A percentile compares a stretch with the other conserved stretches of the same genome.
Conservation (phyloP, 1,284 basidiomycete genomes). For the Boletus semigastroideus region DNA sequence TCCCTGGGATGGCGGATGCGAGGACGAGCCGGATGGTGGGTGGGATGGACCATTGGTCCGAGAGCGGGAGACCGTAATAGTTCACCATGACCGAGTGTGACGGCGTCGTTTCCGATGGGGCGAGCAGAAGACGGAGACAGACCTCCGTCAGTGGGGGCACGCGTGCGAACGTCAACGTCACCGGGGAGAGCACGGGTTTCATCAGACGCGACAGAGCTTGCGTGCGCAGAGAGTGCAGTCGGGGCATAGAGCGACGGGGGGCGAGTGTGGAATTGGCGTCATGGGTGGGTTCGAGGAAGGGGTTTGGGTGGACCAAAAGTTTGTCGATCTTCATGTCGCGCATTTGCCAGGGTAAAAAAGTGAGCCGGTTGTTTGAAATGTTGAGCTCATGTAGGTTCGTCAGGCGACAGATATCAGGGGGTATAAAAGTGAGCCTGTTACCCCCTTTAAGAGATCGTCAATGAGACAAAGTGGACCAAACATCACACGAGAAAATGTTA, state of each 20-base stretch:
- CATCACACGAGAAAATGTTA: not conserved
- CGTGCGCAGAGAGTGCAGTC: slow-evolving; percentile 18
- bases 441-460: slow-evolving; percentile 14
- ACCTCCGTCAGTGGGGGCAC: slow-evolving; percentile 52
- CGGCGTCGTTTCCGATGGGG: slow-evolving; percentile 19
- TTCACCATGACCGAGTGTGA: slow-evolving; percentile 33
- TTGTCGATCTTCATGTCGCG: slow-evolving; percentile 47
- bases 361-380: slow-evolving; percentile 57
- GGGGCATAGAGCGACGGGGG: slow-evolving; percentile 21
- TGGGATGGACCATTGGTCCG: slow-evolving; percentile 32
- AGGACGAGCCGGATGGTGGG: slow-evolving; percentile 32
- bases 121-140: slow-evolving; percentile 48
- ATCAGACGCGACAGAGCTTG: slow-evolving; percentile 15
- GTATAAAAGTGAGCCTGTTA: slow-evolving; percentile 57
- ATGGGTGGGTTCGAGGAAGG: slow-evolving; percentile 42
- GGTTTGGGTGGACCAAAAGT: slow-evolving; percentile 55
- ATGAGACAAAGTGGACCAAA: slow-evolving; percentile 4
- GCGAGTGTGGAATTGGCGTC: slow-evolving; percentile 5
- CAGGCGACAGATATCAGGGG: slow-evolving; percentile 61
- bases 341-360: slow-evolving; percentile 67
- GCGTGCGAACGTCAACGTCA: slow-evolving; percentile 22
- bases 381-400: slow-evolving; percentile 59
- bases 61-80: slow-evolving; percentile 37
- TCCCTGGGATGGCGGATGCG: slow-evolving; percentile 38
- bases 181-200: slow-evolving; percentile 30